A percentile compares a stretch with the other conserved stretches of the same genome.
Evolutionary conservation across 2,329 filamentous ascomycete species (phyloP).

Genomic region (Ophiostoma novo-ulmi): DNA sequence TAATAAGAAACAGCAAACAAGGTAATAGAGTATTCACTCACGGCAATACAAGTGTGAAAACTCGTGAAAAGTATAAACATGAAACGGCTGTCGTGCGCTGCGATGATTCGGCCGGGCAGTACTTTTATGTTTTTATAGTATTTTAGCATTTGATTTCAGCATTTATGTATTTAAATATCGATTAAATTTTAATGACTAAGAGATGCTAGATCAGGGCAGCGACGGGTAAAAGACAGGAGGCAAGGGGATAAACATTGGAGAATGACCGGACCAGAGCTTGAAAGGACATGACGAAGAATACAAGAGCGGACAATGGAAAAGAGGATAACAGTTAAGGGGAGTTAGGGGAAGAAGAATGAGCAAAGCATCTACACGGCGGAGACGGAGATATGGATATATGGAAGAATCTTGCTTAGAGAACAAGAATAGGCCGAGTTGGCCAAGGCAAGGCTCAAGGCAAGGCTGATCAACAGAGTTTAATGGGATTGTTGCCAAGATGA

Average conservation of each 20-base stretch:
- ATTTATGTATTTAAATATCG: background rate
- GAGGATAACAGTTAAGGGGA: background rate
- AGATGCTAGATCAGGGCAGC: background rate
- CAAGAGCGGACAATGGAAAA: no score
- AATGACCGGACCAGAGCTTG: background rate
- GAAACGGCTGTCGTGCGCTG: constrained; percentile 9
- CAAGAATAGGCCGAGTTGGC: background rate
- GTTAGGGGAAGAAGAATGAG: background rate
- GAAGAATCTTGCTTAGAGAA: background rate
- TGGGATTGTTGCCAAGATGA: background rate
- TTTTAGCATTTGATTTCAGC: background rate
- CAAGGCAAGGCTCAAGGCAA: background rate
- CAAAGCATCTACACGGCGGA: background rate
- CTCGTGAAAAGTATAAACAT: background rate
- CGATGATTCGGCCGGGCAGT: background rate
- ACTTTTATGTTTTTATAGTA: constrained; percentile 2
- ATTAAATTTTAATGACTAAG: background rate
- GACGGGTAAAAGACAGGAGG: constrained; percentile 5
- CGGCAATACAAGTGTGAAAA: background rate
- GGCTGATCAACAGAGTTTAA: background rate
- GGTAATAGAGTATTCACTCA: background rate
- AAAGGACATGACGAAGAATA: no score
- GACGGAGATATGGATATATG: background rate
- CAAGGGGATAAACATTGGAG: background rate
- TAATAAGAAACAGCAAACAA: background rate